Conservation (phyloP, 306 rosid species). For the Sechiopsis laciniata region DNA sequence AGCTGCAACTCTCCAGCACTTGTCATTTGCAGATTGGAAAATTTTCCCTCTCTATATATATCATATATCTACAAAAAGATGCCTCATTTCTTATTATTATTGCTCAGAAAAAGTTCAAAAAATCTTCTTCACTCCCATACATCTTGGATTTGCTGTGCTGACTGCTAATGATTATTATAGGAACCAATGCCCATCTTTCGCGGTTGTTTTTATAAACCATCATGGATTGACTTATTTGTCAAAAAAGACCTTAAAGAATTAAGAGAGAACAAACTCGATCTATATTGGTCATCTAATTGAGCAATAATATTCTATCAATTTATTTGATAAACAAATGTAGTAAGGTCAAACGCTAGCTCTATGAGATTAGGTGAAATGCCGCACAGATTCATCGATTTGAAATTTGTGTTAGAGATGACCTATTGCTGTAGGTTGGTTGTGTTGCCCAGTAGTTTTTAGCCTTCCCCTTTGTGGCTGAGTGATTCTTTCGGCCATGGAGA, state of each 20-base stretch:
- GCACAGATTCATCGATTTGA: no score
- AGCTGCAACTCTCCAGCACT: background rate
- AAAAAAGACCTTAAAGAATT: no score
- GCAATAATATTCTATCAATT: no score
- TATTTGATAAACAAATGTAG: no score
- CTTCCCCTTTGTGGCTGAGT: background rate
- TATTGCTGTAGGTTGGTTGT: constrained; percentile 8
- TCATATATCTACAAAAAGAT: background rate
- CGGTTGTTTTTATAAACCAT: no score
- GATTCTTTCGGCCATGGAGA: constrained; percentile 11
- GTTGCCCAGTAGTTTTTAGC: constrained; percentile 12
- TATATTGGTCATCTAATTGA: background rate
- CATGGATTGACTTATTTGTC: no score
- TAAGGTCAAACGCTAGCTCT: no score
- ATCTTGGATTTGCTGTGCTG: background rate
- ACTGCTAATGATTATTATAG: no score
- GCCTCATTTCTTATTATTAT: constrained; percentile 11
- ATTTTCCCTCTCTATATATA: background rate
- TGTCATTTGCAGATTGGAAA: constrained; percentile 9
- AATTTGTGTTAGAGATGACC: background rate
- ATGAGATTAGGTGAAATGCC: no score
- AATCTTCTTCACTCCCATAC: no score
- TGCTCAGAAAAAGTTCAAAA: background rate
- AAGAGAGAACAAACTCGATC: no score
- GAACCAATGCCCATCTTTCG: no score